Evolutionary conservation across 2,329 filamentous ascomycete species (phyloP).

Genomic region (Aspergillus sergii): DNA sequence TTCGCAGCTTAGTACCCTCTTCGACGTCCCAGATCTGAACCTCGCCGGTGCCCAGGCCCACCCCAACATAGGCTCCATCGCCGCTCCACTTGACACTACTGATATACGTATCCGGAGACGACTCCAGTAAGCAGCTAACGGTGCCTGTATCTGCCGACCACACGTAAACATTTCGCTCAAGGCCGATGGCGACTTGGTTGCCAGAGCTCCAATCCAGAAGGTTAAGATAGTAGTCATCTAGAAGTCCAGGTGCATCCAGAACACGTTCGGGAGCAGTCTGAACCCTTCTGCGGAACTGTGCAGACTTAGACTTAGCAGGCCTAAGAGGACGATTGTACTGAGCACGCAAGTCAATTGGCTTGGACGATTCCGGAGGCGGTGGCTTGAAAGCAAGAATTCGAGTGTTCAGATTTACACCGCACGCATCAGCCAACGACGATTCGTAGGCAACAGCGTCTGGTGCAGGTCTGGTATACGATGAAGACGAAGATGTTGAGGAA

Average conservation of each 20-base stretch:
- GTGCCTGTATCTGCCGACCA: slow-evolving; percentile 95
- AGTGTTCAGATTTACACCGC: slow-evolving; percentile 89
- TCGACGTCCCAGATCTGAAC: slow-evolving; percentile 99
- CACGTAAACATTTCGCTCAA: slow-evolving; percentile 96
- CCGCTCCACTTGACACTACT: slow-evolving; percentile 99
- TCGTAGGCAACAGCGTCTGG: slow-evolving; percentile 90
- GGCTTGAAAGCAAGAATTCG: slow-evolving; percentile 99
- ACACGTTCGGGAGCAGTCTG: slow-evolving; percentile 95
- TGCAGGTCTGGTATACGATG: slow-evolving; percentile 74
- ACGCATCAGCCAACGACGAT: slow-evolving; percentile 85
- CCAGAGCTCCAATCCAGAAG: slow-evolving; percentile 96
- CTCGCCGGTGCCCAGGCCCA: slow-evolving; percentile 91
- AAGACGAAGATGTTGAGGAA: slow-evolving; percentile 54
- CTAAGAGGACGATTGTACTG: slow-evolving; percentile 98
- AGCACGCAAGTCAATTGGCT: slow-evolving; percentile 94
- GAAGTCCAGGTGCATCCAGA: slow-evolving; percentile 89
- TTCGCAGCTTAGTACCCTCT: slow-evolving; percentile 91
- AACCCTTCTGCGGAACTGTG: slow-evolving; percentile 88
- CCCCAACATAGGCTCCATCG: slow-evolving; percentile 93
- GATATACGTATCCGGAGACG: slow-evolving; percentile 86
- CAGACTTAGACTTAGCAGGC: slow-evolving; percentile 69
- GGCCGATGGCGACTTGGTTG: slow-evolving; percentile 96
- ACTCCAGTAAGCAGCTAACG: slow-evolving; percentile 87
- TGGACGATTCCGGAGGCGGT: slow-evolving; percentile 94
- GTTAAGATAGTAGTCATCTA: slow-evolving; percentile 99